Percentiles rank a stretch among this genome's conserved stretches.
Conservation (phyloP, 2,329 filamentous ascomycete genomes). For the Amesomyces nigricolor region DNA sequence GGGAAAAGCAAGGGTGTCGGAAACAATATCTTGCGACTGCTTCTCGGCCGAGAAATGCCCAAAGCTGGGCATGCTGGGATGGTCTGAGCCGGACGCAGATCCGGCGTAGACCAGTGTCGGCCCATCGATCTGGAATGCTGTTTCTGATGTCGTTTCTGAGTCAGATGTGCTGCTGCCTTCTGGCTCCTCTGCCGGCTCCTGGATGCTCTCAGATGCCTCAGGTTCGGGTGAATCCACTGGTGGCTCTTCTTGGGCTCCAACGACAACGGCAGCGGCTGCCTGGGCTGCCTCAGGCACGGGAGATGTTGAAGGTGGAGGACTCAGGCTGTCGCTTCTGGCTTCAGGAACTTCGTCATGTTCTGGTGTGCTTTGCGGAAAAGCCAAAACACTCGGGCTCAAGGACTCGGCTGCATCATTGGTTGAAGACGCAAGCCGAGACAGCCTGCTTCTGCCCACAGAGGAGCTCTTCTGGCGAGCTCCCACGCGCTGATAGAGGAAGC, state of each 20-base stretch:
- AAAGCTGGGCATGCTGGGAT: conserved; percentile 10
- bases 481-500: conserved; percentile 22
- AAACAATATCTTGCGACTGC: conserved; percentile 14
- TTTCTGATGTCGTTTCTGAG: not conserved
- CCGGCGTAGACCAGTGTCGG: conserved; percentile 18
- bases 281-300: not conserved
- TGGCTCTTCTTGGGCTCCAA: not conserved
- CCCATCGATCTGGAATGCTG: conserved; percentile 19
- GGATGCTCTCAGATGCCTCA: not conserved
- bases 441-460: not conserved
- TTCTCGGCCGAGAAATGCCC: conserved; percentile 20
- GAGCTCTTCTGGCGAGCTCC: not conserved
- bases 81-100: conserved; percentile 1
- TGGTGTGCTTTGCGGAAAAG: not conserved
- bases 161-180: not conserved
- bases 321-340: not conserved
- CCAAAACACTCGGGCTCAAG: not conserved
- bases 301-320: too few relatives aligned
- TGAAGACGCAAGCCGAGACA: not conserved
- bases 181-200: not conserved
- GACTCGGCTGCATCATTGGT: not conserved
- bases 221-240: not conserved
- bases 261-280: not conserved
- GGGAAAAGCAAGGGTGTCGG: conserved; percentile 3
- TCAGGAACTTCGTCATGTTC: not conserved